These are phyloP conservation scores for Xylaria sp. DNA, from an alignment of 2,329 filamentous ascomycete genomes.

Conservation along the genomic window DNA sequence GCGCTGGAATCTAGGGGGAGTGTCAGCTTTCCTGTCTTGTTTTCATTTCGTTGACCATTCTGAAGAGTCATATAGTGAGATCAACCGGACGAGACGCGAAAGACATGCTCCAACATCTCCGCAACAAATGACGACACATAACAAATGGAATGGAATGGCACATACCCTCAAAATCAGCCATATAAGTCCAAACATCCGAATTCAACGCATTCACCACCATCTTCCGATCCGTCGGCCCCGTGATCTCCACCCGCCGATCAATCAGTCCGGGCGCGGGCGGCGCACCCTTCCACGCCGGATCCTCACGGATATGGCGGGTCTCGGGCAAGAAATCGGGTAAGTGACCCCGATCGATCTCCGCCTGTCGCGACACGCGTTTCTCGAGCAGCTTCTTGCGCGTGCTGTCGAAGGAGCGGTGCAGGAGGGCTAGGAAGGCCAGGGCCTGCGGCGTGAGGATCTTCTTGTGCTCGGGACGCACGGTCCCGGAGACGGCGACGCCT, in stretches of 20 bases:
- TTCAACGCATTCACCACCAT: conserved; percentile 99
- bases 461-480: conserved; percentile 69
- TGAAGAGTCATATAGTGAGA: not conserved
- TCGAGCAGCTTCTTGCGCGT: conserved; percentile 86
- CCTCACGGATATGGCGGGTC: conserved; percentile 91
- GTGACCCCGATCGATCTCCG: conserved; percentile 83
- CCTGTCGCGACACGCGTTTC: conserved; percentile 78
- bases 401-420: conserved; percentile 90
- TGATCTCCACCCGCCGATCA: conserved; percentile 94
- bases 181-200: conserved; percentile 95
- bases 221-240: conserved; percentile 93
- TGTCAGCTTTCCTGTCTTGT: conserved; percentile 12
- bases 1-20: conserved; percentile 71
- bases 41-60: not conserved
- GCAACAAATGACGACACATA: not conserved
- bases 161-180: conserved; percentile 97
- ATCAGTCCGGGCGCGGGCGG: conserved; percentile 86
- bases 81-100: not conserved
- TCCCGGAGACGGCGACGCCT: conserved; percentile 80
- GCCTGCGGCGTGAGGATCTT: conserved; percentile 92
- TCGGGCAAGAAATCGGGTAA: conserved; percentile 93
- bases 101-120: not conserved
- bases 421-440: conserved; percentile 83
- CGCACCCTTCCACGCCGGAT: conserved; percentile 88
- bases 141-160: conserved; percentile 17